Percentiles rank a stretch among this genome's conserved stretches.
These are phyloP conservation scores for Saccharomycopsis crataegensis DNA, from an alignment of 1,139 yeast genomes.

Conservation along the genomic window DNA sequence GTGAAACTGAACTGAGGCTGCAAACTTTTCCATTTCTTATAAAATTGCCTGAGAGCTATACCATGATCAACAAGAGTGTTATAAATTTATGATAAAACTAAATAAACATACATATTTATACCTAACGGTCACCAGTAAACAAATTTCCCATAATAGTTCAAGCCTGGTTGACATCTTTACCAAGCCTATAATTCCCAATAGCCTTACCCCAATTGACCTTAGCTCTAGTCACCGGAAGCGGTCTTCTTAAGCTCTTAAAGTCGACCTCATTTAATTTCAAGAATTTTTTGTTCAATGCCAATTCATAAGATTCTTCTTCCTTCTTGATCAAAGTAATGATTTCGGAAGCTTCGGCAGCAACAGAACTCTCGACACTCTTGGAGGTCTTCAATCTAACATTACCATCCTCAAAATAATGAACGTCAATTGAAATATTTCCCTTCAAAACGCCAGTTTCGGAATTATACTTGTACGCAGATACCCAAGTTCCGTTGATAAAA, in stretches of 20 bases:
- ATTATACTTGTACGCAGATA: conserved; percentile 50
- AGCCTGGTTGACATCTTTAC: conserved; percentile 53
- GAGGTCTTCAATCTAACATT: conserved; percentile 71
- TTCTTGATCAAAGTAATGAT: conserved; percentile 47
- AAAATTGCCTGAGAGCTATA: too few relatives aligned
- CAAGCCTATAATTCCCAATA: conserved; percentile 81
- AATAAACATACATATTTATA: too few relatives aligned
- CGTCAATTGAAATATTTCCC: conserved; percentile 60
- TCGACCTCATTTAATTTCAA: conserved; percentile 67
- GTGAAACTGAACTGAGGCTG: too few relatives aligned
- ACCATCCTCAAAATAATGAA: conserved; percentile 95
- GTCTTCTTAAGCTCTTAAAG: conserved; percentile 82
- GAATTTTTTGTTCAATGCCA: conserved; percentile 55
- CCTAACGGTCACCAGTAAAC: too few relatives aligned
- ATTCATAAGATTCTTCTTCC: conserved; percentile 57
- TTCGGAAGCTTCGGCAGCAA: conserved; percentile 22
- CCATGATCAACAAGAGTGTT: too few relatives aligned
- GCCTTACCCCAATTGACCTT: conserved; percentile 95
- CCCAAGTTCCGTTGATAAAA: conserved; percentile 90
- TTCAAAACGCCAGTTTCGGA: conserved; percentile 30
- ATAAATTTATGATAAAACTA: too few relatives aligned
- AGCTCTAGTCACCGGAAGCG: conserved; percentile 84
- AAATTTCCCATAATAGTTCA: background rate
- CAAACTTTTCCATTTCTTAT: too few relatives aligned
- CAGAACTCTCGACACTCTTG: conserved; percentile 24